These are phyloP conservation scores for Mycena latifolia DNA, from an alignment of 768 basidiomycete species.

Conservation along the genomic window DNA sequence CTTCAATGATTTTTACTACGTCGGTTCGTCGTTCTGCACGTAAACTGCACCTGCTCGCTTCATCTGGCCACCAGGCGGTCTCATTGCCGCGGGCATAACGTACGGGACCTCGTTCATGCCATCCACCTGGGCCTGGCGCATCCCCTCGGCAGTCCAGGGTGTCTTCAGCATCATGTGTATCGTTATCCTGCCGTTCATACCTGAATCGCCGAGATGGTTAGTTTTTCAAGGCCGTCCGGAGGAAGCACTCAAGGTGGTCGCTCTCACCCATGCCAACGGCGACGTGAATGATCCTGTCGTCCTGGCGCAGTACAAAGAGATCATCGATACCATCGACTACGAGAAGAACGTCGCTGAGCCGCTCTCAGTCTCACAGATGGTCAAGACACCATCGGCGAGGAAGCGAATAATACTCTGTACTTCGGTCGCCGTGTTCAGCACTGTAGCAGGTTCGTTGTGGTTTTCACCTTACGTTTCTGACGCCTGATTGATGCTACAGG, in stretches of 20 bases:
- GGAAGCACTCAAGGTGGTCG: slow-evolving; percentile 44
- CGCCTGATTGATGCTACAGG: slow-evolving; percentile 16
- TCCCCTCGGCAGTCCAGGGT: slow-evolving; percentile 47
- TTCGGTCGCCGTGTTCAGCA: slow-evolving; percentile 41
- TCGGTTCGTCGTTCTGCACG: slow-evolving; percentile 26
- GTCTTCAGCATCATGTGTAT: slow-evolving; percentile 46
- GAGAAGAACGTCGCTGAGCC: slow-evolving; percentile 41
- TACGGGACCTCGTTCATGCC: slow-evolving; percentile 44
- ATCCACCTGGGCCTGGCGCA: slow-evolving; percentile 49
- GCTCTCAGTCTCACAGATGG: slow-evolving; percentile 34
- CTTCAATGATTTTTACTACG: slow-evolving; percentile 42
- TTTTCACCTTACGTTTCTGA: not conserved
- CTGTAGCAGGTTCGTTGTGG: slow-evolving; percentile 35
- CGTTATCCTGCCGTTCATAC: slow-evolving; percentile 47
- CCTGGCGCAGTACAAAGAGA: slow-evolving; percentile 47
- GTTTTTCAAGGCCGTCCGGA: slow-evolving; percentile 45
- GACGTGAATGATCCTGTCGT: slow-evolving; percentile 43
- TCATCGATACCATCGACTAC: slow-evolving; percentile 47
- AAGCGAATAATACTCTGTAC: slow-evolving; percentile 36
- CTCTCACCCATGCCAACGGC: slow-evolving; percentile 44
- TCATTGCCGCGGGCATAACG: slow-evolving; percentile 41
- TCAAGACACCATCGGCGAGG: slow-evolving; percentile 39
- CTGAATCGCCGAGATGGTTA: slow-evolving; percentile 57
- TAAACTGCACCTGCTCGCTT: not conserved
- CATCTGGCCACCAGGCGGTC: slow-evolving; percentile 20